Conservation (phyloP, 805 yeast species). For the Cyberlindnera bimundalis region DNA sequence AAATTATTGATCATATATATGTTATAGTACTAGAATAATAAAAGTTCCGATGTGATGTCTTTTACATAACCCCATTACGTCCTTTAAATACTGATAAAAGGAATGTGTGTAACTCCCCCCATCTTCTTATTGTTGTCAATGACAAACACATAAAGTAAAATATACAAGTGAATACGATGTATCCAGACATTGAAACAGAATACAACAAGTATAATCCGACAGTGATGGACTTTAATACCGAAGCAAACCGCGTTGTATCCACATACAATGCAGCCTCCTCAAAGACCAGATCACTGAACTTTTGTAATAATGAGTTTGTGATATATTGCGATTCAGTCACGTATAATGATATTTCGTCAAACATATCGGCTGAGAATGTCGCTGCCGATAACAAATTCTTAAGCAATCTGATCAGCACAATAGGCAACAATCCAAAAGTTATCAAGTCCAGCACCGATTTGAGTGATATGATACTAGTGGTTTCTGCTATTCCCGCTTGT, state of each 20-base stretch:
- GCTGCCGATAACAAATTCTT: slow-evolving; percentile 15
- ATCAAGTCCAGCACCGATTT: slow-evolving; percentile 10
- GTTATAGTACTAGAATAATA: too few species aligned
- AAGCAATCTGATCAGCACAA: slow-evolving; percentile 7
- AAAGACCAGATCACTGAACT: slow-evolving; percentile 12
- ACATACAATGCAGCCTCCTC: slow-evolving; percentile 4
- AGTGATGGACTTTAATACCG: slow-evolving; percentile 6
- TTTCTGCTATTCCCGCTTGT: background rate
- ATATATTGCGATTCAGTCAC: slow-evolving; percentile 3
- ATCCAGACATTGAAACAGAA: slow-evolving; percentile 15
- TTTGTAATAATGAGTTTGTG: slow-evolving; percentile 9
- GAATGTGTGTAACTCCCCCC: slow-evolving; percentile 13
- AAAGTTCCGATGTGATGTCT: too few species aligned
- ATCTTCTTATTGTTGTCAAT: slow-evolving; percentile 17
- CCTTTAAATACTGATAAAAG: slow-evolving; percentile 9
- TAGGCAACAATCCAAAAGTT: slow-evolving; percentile 13
- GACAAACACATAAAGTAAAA: slow-evolving; percentile 17
- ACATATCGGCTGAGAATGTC: slow-evolving; percentile 18
- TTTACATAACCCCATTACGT: slow-evolving; percentile 13
- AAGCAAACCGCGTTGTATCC: background rate
- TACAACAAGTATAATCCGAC: slow-evolving; percentile 12
- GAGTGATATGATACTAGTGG: background rate
- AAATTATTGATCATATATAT: too few species aligned
- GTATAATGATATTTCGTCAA: slow-evolving; percentile 13
- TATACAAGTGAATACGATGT: slow-evolving; percentile 16